These are phyloP conservation scores for Jaltomata sinuosa DNA, from an alignment of 257 asterid genomes.

Conservation along the genomic window DNA sequence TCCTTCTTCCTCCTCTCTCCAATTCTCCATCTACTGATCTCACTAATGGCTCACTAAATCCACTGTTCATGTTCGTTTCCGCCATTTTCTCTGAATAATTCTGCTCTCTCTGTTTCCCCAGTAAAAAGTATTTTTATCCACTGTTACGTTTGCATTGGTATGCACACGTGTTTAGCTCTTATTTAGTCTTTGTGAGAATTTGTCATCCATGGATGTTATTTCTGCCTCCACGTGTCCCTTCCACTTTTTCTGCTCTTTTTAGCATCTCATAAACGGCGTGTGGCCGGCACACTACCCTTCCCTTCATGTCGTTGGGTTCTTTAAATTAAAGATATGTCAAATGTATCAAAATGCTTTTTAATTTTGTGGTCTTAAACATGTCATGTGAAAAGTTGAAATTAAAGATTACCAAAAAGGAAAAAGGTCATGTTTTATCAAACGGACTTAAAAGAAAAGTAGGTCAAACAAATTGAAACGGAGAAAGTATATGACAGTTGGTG, in stretches of 20 bases:
- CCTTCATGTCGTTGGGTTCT: background rate
- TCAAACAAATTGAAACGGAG: too few species aligned
- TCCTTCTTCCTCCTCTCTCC: conserved; percentile 4
- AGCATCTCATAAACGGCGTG: background rate
- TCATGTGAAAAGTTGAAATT: too few species aligned
- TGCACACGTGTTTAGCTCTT: background rate
- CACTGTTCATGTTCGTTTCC: background rate
- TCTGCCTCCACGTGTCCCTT: background rate
- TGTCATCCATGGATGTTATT: background rate
- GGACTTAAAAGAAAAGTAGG: too few species aligned
- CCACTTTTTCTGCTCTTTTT: background rate
- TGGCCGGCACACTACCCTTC: background rate
- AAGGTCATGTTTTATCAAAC: too few species aligned
- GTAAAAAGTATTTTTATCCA: background rate
- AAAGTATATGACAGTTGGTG: too few species aligned
- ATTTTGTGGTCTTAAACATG: too few species aligned
- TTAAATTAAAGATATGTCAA: too few species aligned
- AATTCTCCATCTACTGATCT: background rate
- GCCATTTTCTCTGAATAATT: conserved; percentile 18
- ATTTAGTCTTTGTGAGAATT: background rate
- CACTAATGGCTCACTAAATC: conserved; percentile 9
- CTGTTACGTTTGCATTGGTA: background rate
- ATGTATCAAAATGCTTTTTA: too few species aligned
- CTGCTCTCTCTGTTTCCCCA: background rate
- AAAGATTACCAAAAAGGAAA: too few species aligned